Evolutionary conservation across 1,284 basidiomycete species (phyloP).

Genomic region (Pseudozyma tsukubaensis): DNA sequence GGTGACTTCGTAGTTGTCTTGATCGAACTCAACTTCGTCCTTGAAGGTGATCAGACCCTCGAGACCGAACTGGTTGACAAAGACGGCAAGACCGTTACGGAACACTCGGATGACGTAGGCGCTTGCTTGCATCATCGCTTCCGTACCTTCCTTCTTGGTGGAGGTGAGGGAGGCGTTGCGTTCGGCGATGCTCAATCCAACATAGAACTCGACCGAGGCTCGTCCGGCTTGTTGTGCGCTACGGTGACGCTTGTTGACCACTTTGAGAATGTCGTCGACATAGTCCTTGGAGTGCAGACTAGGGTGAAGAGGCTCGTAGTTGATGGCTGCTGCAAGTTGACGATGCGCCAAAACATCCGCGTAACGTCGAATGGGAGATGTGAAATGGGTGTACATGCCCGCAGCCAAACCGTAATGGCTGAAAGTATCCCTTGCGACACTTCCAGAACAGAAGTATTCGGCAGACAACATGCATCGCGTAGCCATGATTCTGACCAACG

Average conservation of each 20-base stretch:
- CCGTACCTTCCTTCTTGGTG: background rate
- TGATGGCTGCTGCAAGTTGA: constrained; percentile 90
- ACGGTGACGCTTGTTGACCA: constrained; percentile 91
- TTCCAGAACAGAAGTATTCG: constrained; percentile 97
- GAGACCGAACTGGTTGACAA: constrained; percentile 91
- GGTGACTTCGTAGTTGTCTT: constrained; percentile 87
- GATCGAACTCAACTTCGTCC: constrained; percentile 86
- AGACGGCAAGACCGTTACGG: constrained; percentile 93
- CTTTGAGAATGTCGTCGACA: constrained; percentile 86
- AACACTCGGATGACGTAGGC: constrained; percentile 96
- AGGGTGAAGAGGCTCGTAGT: constrained; percentile 83
- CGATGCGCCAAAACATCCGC: constrained; percentile 92
- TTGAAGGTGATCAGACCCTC: constrained; percentile 95
- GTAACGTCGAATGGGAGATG: constrained; percentile 69
- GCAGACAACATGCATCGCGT: constrained; percentile 98
- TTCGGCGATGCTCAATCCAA: constrained; percentile 81
- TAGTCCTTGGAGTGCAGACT: constrained; percentile 87
- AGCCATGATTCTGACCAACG: constrained; percentile 97
- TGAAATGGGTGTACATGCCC: constrained; percentile 98
- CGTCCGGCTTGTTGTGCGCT: constrained; percentile 97
- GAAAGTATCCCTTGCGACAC: constrained; percentile 90
- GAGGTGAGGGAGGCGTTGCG: constrained; percentile 70
- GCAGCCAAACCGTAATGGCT: constrained; percentile 96
- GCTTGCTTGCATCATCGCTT: constrained; percentile 45
- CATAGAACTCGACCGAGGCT: constrained; percentile 96